phyloP scores from a whole-genome alignment of 164 flowering plant genomes.

The grape (Vitis vinifera) region DNA sequence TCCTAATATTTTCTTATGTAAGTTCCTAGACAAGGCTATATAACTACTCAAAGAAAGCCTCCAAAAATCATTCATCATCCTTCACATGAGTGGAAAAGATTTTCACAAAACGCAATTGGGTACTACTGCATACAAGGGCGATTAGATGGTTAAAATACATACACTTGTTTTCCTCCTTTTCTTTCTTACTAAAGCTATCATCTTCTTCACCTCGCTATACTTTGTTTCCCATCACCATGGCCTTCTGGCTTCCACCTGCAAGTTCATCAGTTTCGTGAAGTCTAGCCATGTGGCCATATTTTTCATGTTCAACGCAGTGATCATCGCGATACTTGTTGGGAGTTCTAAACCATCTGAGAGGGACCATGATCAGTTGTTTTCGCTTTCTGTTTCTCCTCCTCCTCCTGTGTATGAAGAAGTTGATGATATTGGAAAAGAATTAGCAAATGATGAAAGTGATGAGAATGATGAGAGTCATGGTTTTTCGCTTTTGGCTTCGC shows the following conservation, averaged over 20 bases:
- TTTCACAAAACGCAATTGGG: too few species aligned
- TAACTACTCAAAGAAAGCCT: too few species aligned
- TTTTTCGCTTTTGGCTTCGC: not conserved
- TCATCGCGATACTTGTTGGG: constrained; percentile 8
- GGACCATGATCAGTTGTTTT: constrained; percentile 5
- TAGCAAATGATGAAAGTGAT: not conserved
- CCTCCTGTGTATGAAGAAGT: not conserved
- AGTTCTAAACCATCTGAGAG: constrained; percentile 8
- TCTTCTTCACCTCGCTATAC: not conserved
- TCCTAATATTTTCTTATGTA: too few species aligned
- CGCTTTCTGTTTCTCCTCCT: not conserved
- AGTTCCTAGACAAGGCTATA: too few species aligned
- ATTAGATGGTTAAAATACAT: too few species aligned
- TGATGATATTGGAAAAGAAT: not conserved
- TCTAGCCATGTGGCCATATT: constrained; percentile 14
- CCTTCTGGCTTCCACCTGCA: not conserved
- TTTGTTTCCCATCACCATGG: not conserved
- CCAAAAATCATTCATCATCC: too few species aligned
- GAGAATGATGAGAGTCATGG: constrained; percentile 12
- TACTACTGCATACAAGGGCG: too few species aligned
- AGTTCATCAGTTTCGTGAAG: constrained; percentile 7
- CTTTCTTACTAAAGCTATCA: not conserved
- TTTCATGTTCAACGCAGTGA: constrained; percentile 17
- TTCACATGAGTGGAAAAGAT: too few species aligned
- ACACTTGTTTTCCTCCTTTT: not conserved